Evolutionary conservation across 2,329 filamentous ascomycete species (phyloP).

Genomic region (Diaporthe longicolla): DNA sequence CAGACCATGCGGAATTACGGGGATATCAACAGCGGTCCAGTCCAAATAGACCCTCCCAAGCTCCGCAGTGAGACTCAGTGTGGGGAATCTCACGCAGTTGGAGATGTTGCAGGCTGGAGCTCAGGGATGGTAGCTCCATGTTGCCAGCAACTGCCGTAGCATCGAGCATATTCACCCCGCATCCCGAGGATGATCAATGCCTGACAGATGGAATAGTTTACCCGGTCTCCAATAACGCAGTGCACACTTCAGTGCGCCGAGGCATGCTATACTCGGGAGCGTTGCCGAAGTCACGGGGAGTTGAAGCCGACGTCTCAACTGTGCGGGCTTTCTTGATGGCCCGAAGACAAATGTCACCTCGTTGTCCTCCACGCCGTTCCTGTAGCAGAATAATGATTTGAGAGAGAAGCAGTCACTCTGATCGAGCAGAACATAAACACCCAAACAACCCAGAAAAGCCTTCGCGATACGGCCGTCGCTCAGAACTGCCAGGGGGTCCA

Average conservation of each 20-base stretch:
- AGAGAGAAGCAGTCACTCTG: too few species aligned
- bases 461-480: too few species aligned
- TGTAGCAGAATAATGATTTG: background rate
- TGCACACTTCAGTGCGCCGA: background rate
- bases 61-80: slow-evolving; percentile 5
- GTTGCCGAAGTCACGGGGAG: slow-evolving; percentile 11
- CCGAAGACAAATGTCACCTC: background rate
- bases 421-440: background rate
- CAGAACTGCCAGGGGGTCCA: slow-evolving; percentile 3
- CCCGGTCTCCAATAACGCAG: background rate
- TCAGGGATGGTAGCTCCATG: slow-evolving; percentile 10
- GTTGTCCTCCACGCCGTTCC: too few species aligned
- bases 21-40: background rate
- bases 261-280: background rate
- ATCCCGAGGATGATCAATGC: slow-evolving; percentile 23
- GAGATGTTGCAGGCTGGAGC: background rate
- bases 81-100: slow-evolving; percentile 4
- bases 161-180: background rate
- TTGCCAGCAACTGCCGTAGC: slow-evolving; percentile 5
- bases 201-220: slow-evolving; percentile 30
- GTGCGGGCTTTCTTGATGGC: slow-evolving; percentile 14
- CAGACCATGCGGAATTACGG: background rate
- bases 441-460: background rate
- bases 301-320: background rate
- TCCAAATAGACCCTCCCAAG: background rate